Evolutionary conservation across 257 asterid species (phyloP), one percentile per base, ranked within the genome.

Genomic region (Penstemon newberryi): DNA sequence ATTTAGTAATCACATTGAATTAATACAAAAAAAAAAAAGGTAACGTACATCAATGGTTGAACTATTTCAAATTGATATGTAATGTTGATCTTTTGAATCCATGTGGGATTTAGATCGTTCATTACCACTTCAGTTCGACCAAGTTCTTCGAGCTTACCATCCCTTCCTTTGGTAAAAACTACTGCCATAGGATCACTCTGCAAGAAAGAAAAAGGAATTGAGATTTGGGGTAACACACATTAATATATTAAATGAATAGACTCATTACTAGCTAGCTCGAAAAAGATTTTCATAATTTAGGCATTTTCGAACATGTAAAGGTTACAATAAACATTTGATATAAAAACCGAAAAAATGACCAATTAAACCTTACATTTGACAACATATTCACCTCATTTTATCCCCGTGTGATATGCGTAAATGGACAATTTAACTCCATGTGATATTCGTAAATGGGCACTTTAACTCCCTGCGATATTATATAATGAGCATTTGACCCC

Each of bases 101-200:
- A 91, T 55, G 65, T 41, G 43, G 95, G 96, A 39, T 85, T 78
- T 47, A 91, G 82, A 70, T 60, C 77, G 85, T 91, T 91, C 89
- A 87, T 65, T 68, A 91, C 84, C 9, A 89, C 94, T 91, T 89
- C 96, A 41, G 96, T 91, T 19, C 96, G 92, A 37, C 95, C 96
- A 70, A 89, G 82, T 71, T 91, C 98, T 58, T 87, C 90, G 46
- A 87, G 90, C 70, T 75, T 73, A 45, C 98, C 96, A 68, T 89
- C 90, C 70, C 85, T 74, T 81, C 58, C 84, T 85, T 77, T 90
- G 71, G 71, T 65, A 78, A 73, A 89, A 51, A 80, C 87, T 62
- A 91, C 98, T 3, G 87, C 92, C 90, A 91, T 85, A 38, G 96
- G 98, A 87, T 89, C 98, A 77, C 96, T 91, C 98, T 91, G 89